Percentiles rank a stretch among this genome's conserved stretches.
These are phyloP conservation scores for Peribolospora kevripleyi DNA, from an alignment of 768 basidiomycete genomes.

Conservation along the genomic window DNA sequence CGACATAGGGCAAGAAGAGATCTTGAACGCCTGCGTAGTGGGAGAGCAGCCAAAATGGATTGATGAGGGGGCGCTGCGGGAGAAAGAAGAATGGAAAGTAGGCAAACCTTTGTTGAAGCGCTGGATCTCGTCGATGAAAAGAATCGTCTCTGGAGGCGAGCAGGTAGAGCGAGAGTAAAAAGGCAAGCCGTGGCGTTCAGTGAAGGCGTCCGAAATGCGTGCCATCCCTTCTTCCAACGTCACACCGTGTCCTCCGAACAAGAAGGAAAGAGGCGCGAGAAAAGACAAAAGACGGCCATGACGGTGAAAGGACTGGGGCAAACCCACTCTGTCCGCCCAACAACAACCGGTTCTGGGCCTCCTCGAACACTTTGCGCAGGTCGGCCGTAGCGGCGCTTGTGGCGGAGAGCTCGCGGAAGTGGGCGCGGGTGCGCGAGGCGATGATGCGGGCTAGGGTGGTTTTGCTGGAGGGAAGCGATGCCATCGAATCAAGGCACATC, in stretches of 20 bases:
- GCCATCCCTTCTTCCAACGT: too few relatives aligned
- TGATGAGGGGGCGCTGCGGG: slow-evolving; percentile 25
- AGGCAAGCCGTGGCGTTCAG: background rate
- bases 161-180: slow-evolving; percentile 1
- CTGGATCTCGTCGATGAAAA: slow-evolving; percentile 70
- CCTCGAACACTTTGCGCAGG: slow-evolving; percentile 46
- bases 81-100: too few relatives aligned
- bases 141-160: slow-evolving; percentile 31
- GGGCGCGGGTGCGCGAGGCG: slow-evolving; percentile 32
- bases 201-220: too few relatives aligned
- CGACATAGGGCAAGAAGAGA: slow-evolving; percentile 55
- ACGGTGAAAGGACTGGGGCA: too few relatives aligned
- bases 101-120: slow-evolving; percentile 33
- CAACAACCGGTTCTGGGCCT: slow-evolving; percentile 40
- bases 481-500: background rate
- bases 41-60: background rate
- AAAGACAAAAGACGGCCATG: slow-evolving; percentile 18
- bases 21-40: slow-evolving; percentile 25
- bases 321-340: slow-evolving; percentile 30
- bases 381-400: slow-evolving; percentile 30
- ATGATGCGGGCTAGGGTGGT: slow-evolving; percentile 52
- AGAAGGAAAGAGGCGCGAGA: background rate
- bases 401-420: slow-evolving; percentile 35
- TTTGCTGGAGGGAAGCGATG: slow-evolving; percentile 26
- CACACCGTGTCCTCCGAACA: too few relatives aligned